phyloP scores from a whole-genome alignment of 2,329 filamentous ascomycete species.

The Nemania bipapillata region DNA sequence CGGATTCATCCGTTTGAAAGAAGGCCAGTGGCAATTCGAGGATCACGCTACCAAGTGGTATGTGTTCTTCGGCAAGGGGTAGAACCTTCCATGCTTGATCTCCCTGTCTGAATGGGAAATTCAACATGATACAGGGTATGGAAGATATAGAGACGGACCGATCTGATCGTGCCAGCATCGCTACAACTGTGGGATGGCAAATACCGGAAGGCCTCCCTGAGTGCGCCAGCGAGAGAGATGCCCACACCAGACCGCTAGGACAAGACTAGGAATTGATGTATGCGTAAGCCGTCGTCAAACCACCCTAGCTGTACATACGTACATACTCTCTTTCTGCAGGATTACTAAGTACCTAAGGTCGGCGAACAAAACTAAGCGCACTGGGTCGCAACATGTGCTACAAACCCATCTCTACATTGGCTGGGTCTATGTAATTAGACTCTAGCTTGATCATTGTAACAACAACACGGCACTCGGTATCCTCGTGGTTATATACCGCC shows the following conservation, averaged over 20 bases:
- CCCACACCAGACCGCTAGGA: slow-evolving; percentile 3
- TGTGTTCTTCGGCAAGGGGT: slow-evolving; percentile 1
- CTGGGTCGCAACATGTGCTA: slow-evolving; percentile 11
- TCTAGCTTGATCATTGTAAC: not conserved
- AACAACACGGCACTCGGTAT: not conserved
- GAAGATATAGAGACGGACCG: not conserved
- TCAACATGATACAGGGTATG: no score
- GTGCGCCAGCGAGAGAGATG: not conserved
- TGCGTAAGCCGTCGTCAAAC: no score
- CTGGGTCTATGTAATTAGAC: not conserved
- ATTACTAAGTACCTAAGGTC: slow-evolving; percentile 14
- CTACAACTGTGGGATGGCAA: not conserved
- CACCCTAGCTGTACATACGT: slow-evolving; percentile 8
- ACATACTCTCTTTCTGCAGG: not conserved
- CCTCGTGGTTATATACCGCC: not conserved
- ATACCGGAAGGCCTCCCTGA: not conserved
- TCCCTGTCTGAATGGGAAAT: slow-evolving; percentile 4
- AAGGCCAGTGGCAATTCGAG: slow-evolving; percentile 18
- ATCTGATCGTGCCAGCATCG: not conserved
- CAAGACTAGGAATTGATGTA: not conserved
- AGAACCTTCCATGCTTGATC: not conserved
- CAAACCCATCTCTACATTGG: not conserved
- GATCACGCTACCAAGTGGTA: not conserved
- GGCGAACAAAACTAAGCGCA: slow-evolving; percentile 10
- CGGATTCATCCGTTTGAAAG: slow-evolving; percentile 25